Conservation (phyloP, 192 early-diverging fungal species). For the Entomortierella lignicola region DNA sequence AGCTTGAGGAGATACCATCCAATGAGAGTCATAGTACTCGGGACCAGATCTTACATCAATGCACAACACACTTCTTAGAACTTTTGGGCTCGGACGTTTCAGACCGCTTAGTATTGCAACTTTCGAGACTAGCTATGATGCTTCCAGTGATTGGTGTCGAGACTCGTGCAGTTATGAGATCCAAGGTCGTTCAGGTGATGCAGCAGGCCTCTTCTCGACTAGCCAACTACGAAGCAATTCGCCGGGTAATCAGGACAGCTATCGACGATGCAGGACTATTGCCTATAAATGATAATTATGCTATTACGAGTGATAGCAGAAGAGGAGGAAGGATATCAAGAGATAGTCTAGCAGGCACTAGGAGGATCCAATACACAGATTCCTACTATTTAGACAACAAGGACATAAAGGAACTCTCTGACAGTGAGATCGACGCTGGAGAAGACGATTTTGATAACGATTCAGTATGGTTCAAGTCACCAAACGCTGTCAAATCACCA, state of each 20-base stretch:
- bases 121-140: constrained; percentile 41
- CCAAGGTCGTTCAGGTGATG: constrained; percentile 30
- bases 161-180: constrained; percentile 23
- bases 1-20: neutral
- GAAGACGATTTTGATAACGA: neutral
- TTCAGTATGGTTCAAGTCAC: constrained; percentile 9
- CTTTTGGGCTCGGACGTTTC: constrained; percentile 30
- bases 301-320: neutral
- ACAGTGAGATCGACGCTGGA: too few species aligned
- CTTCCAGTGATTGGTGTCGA: constrained; percentile 32
- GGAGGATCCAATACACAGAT: neutral
- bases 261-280: constrained; percentile 32
- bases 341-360: neutral
- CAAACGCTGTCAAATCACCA: neutral
- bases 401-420: too few species aligned
- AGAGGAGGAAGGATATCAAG: neutral
- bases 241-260: constrained; percentile 17
- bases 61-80: constrained; percentile 34
- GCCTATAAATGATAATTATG: neutral
- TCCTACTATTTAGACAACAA: neutral
- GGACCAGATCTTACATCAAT: constrained; percentile 37
- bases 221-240: constrained; percentile 13
- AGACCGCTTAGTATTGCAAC: constrained; percentile 5
- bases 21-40: neutral
- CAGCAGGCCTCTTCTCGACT: constrained; percentile 5